Conservation (phyloP, 2,329 filamentous ascomycete genomes). For the Paracoccidioides brasiliensis region DNA sequence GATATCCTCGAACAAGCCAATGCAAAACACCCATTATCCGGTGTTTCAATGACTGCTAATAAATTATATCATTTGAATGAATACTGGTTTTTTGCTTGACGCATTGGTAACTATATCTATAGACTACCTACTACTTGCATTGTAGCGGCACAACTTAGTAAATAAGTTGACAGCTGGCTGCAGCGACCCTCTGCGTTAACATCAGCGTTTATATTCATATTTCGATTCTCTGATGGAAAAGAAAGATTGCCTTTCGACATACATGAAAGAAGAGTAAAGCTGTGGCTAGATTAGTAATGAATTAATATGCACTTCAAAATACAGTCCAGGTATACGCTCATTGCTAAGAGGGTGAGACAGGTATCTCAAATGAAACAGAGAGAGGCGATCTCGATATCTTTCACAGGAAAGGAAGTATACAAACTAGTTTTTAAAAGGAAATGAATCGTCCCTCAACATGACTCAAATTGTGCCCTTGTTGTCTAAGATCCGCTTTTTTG, state of each 20-base stretch:
- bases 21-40: no score
- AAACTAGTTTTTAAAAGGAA: neutral
- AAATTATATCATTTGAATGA: no score
- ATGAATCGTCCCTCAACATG: neutral
- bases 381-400: no score
- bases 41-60: no score
- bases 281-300: neutral
- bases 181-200: neutral
- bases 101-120: no score
- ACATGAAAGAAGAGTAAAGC: neutral
- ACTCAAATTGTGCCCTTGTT: neutral
- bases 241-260: neutral
- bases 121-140: no score
- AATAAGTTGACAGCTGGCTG: no score
- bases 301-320: neutral
- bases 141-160: no score
- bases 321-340: neutral
- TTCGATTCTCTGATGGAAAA: neutral
- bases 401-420: neutral
- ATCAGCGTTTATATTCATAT: neutral
- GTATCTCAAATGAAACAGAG: neutral
- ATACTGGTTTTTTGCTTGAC: no score
- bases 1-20: no score
- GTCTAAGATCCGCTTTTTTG: neutral
- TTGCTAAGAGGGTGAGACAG: neutral